Evolutionary conservation across 495 filamentous ascomycete genomes (phyloP).

Genomic region (Zalerion maritima): DNA sequence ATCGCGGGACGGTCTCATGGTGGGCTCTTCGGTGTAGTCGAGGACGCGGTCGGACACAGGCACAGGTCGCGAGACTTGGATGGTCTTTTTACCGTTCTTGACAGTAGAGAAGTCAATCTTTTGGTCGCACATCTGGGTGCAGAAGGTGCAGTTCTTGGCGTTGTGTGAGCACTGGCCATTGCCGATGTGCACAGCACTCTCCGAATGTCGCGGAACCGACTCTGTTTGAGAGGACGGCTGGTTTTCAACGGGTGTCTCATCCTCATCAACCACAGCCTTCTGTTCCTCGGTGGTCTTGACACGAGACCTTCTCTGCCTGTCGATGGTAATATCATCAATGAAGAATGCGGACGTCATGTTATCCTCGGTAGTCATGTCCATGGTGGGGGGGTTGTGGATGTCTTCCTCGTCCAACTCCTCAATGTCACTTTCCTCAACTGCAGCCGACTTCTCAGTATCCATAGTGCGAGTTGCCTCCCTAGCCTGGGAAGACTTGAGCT

Average conservation of each 20-base stretch:
- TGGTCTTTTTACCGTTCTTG: conserved; percentile 33
- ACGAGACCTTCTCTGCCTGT: conserved; percentile 14
- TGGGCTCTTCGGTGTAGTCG: conserved; percentile 51
- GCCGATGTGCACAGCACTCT: conserved; percentile 41
- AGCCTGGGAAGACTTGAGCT: no score
- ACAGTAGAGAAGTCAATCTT: conserved; percentile 11
- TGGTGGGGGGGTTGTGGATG: no score
- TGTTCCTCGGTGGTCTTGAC: conserved; percentile 7
- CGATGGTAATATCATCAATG: conserved; percentile 32
- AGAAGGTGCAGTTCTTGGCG: conserved; percentile 59
- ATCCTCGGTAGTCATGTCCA: conserved; percentile 22
- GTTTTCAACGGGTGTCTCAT: conserved; percentile 1
- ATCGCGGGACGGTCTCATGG: conserved; percentile 58
- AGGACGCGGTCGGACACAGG: conserved; percentile 54
- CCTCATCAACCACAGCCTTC: conserved; percentile 4
- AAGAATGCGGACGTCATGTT: conserved; percentile 74
- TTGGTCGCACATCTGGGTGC: conserved; percentile 35
- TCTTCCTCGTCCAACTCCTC: no score
- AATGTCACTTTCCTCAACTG: no score
- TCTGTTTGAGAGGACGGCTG: background rate
- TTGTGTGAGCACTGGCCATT: conserved; percentile 48
- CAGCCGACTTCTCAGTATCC: no score
- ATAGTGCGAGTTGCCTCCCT: no score
- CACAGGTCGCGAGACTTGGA: conserved; percentile 51
- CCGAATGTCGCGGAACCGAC: conserved; percentile 24